A percentile compares a stretch with the other conserved stretches of the same genome.
These are phyloP conservation scores for Collybia sordida DNA, from an alignment of 768 basidiomycete genomes.

Conservation along the genomic window DNA sequence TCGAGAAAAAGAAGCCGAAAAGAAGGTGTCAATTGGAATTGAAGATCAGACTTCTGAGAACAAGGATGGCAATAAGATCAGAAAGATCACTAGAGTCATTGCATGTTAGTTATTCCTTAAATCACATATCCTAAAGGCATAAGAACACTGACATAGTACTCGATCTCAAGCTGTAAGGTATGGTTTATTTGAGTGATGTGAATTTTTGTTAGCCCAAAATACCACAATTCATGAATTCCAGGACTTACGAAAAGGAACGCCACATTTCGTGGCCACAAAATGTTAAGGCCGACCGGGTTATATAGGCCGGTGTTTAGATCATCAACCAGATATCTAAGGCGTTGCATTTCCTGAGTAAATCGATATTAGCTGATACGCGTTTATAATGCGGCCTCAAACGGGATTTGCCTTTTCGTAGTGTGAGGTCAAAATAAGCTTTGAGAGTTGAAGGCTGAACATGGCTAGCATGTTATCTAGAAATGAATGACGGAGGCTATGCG, in stretches of 20 bases:
- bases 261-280: constrained; percentile 80
- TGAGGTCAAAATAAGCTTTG: constrained; percentile 61
- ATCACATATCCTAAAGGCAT: constrained; percentile 4
- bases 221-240: not conserved
- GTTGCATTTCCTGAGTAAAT: constrained; percentile 67
- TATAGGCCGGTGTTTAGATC: constrained; percentile 71
- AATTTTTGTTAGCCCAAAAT: no score
- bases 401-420: constrained; percentile 78
- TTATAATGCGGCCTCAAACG: not conserved
- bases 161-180: constrained; percentile 79
- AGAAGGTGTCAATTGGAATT: constrained; percentile 1
- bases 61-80: constrained; percentile 4
- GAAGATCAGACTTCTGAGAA: not conserved
- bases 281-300: constrained; percentile 85
- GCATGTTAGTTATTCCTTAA: constrained; percentile 8
- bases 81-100: constrained; percentile 17
- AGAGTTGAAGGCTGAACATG: constrained; percentile 79
- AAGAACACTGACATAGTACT: constrained; percentile 75
- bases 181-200: constrained; percentile 4
- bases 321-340: constrained; percentile 61
- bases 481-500: constrained; percentile 73
- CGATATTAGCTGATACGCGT: constrained; percentile 4
- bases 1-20: not conserved
- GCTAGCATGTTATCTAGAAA: constrained; percentile 79
- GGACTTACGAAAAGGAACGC: constrained; percentile 90